Base-by-base conservation (phyloP, 192 early-diverging fungal species). In the Linnemannia zychae region DNA sequence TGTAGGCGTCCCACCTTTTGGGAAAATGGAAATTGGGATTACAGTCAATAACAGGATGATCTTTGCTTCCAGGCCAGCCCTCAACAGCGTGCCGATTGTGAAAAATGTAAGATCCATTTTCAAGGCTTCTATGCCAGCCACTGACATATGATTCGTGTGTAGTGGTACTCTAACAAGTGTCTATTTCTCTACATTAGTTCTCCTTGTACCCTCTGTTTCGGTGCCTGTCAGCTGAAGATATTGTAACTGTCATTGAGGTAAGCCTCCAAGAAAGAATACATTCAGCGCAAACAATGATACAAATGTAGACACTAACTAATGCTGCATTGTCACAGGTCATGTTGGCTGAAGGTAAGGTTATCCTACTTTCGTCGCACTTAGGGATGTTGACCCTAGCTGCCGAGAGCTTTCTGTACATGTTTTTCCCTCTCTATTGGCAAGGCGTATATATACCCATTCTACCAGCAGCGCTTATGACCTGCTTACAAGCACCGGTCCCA, bases 361-460 rank as follows among this genome's bases (percentile, higher is more conserved):
- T 96, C 20, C 94, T 96, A 68, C 67, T 96, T 17, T 95, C 94
- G 4, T 88, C 88, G 0, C 89, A 94, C 75, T 76, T 89, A 4
- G 90, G 91, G 15, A 96, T 96, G 94, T 87, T 96, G 60, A 92
- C 92, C 5, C 68, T 95, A 7, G 94, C 92, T 0, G 85, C 88
- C 67, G 95, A 96, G 73, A 85, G 90, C 7, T 87, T 96, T 34
- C 88, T 88, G 20, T 89, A 92, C 53, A 79, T 95, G 6, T 76
- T 96, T 34, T 96, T 93, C 74, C 95, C 95, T 7, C 81, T 96
- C 20, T 92, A 90, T 38, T 96, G 95, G 95, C 95, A 94, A 75
- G 93, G 94, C 60, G 94, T 96, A 6, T 92, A 93, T 47, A 94
- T 96, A 34, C 95, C 95, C 16, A 88, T 96, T 20, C 81, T 96